Evolutionary conservation across 371 early-diverging fungal genomes (phyloP).

Genomic region (Rhizopus sp.): DNA sequence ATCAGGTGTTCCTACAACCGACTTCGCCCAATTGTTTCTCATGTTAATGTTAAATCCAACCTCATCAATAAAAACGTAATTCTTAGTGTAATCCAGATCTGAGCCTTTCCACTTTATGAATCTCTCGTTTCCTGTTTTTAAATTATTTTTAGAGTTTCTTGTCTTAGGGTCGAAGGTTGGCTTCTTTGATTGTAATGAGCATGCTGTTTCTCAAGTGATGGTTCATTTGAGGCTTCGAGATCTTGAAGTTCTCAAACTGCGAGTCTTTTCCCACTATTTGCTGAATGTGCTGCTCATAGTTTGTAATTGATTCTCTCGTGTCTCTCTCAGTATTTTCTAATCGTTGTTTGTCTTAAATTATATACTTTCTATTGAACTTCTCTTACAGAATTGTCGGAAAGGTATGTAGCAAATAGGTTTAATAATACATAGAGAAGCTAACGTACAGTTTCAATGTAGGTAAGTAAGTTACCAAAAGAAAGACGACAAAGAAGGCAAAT

Average conservation of each 20-base stretch:
- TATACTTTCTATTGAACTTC: too few relatives aligned
- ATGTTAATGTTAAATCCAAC: conserved; percentile 7
- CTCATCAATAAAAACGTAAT: conserved; percentile 11
- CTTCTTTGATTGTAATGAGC: conserved; percentile 8
- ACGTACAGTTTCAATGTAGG: too few relatives aligned
- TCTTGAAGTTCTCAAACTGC: conserved; percentile 16
- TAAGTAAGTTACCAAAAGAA: too few relatives aligned
- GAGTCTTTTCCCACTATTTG: conserved; percentile 9
- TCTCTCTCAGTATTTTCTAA: too few relatives aligned
- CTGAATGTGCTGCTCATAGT: too few relatives aligned
- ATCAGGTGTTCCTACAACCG: conserved; percentile 8
- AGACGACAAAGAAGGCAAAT: too few relatives aligned
- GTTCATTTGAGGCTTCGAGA: conserved; percentile 15
- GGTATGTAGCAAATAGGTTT: too few relatives aligned
- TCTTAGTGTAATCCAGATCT: conserved; percentile 11
- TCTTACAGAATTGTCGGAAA: too few relatives aligned
- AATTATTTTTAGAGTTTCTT: conserved; percentile 15
- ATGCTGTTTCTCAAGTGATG: conserved; percentile 2
- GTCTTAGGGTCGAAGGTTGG: conserved; percentile 14
- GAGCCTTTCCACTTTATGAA: conserved; percentile 5
- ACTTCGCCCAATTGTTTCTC: conserved; percentile 13
- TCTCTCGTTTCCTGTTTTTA: conserved; percentile 7
- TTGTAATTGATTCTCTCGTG: too few relatives aligned
- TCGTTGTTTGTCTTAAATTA: too few relatives aligned
- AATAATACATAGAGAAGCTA: too few relatives aligned